Percentiles rank a stretch among this genome's conserved stretches.
Evolutionary conservation across 176 grass and related monocot species (phyloP).

Genomic region (Oryza glaberrima): DNA sequence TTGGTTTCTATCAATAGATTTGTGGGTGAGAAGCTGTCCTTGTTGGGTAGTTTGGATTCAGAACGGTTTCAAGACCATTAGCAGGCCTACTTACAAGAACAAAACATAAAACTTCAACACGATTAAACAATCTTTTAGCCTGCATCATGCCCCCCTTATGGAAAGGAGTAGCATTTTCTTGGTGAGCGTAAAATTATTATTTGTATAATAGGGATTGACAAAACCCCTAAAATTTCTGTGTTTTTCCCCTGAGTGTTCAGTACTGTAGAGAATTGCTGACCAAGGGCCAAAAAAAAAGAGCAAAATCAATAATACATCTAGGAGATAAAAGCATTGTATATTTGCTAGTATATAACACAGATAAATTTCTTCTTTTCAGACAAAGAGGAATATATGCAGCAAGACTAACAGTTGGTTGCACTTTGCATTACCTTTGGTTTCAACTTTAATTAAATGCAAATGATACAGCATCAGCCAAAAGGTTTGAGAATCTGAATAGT

Average conservation of each 20-base stretch:
- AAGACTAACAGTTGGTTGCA: neutral
- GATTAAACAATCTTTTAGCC: neutral
- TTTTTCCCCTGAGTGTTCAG: neutral
- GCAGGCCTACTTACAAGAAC: neutral
- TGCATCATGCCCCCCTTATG: neutral
- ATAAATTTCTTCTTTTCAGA: neutral
- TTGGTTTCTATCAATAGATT: too few relatives aligned
- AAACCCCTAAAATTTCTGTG: neutral
- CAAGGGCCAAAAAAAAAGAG: neutral
- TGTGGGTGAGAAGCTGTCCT: too few relatives aligned
- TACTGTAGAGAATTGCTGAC: neutral
- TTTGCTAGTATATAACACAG: neutral
- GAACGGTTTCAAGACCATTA: too few relatives aligned
- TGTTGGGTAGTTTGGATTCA: too few relatives aligned
- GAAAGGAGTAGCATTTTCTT: neutral
- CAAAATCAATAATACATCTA: neutral
- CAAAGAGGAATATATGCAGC: neutral
- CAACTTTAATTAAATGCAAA: constrained; percentile 1
- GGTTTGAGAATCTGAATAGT: neutral
- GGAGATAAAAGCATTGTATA: neutral
- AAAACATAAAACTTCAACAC: neutral
- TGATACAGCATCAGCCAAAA: constrained; percentile 11
- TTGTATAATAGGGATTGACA: too few relatives aligned
- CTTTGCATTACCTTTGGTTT: constrained; percentile 6
- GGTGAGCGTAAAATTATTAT: neutral